phyloP scores from a whole-genome alignment of 2,329 filamentous ascomycete species.

The Neofusicoccum kwambonambiense region DNA sequence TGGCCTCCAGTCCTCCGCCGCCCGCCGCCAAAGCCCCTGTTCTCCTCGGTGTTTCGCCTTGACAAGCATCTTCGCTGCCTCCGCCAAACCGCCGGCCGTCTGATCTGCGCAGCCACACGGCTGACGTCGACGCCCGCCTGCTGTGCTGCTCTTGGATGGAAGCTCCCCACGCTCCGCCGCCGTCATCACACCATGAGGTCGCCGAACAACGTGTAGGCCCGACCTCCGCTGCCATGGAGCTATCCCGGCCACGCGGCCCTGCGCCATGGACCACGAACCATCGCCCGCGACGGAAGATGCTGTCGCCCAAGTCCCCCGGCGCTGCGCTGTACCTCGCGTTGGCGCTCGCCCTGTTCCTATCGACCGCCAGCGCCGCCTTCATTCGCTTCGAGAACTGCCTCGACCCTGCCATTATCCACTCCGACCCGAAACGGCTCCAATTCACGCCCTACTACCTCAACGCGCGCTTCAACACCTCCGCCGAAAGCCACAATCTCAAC shows the following conservation, averaged over 20 bases:
- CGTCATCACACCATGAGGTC: slow-evolving; percentile 7
- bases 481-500: slow-evolving; percentile 63
- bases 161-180: slow-evolving; percentile 2
- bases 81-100: slow-evolving; percentile 8
- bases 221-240: slow-evolving; percentile 13
- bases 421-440: slow-evolving; percentile 65
- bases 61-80: slow-evolving; percentile 16
- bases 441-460: slow-evolving; percentile 75
- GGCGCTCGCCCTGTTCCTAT: not conserved
- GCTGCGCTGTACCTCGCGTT: not conserved
- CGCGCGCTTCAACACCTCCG: slow-evolving; percentile 66
- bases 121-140: slow-evolving; percentile 13
- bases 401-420: slow-evolving; percentile 55
- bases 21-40: not conserved
- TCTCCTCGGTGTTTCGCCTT: slow-evolving; percentile 10
- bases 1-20: not conserved
- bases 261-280: not conserved
- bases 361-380: slow-evolving; percentile 48
- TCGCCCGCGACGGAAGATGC: slow-evolving; percentile 13
- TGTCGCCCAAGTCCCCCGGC: not conserved
- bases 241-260: slow-evolving; percentile 1
- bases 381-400: slow-evolving; percentile 86
- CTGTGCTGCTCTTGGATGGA: slow-evolving; percentile 16
- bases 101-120: slow-evolving; percentile 15
- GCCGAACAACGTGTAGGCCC: slow-evolving; percentile 3